These are phyloP conservation scores for Chaetoceros muelleri DNA, from an alignment of 108 stramenopile genomes.

Conservation along the genomic window DNA sequence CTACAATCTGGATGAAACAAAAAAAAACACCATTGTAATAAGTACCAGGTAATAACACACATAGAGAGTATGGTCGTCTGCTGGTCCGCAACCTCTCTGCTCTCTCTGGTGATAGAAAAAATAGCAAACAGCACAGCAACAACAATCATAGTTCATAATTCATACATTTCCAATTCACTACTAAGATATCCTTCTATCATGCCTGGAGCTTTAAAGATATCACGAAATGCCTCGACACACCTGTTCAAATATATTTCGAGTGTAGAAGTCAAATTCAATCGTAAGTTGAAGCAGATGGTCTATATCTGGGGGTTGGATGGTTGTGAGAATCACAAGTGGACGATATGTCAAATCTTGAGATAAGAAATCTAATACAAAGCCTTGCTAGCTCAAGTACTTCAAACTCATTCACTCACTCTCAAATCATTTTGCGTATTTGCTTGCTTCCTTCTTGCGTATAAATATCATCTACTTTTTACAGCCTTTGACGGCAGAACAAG, in stretches of 20 bases:
- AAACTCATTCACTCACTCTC: neutral
- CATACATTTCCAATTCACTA: too few relatives aligned
- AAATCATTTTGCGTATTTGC: neutral
- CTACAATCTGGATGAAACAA: too few relatives aligned
- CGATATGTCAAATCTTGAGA: slow-evolving; percentile 46
- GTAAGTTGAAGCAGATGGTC: slow-evolving; percentile 64
- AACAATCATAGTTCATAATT: too few relatives aligned
- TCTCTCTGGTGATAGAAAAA: too few relatives aligned
- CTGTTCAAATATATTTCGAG: slow-evolving; percentile 58
- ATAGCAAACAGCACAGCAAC: too few relatives aligned
- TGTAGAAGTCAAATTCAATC: slow-evolving; percentile 63
- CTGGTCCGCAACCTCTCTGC: too few relatives aligned
- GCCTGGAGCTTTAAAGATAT: too few relatives aligned
- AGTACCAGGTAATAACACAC: too few relatives aligned
- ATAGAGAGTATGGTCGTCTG: too few relatives aligned
- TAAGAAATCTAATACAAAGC: slow-evolving; percentile 26
- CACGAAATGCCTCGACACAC: slow-evolving; percentile 22
- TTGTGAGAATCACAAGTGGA: slow-evolving; percentile 35
- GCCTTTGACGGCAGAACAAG: slow-evolving; percentile 61
- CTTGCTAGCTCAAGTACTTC: neutral
- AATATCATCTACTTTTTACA: slow-evolving; percentile 5
- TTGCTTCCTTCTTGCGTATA: neutral
- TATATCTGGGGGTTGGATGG: slow-evolving; percentile 54
- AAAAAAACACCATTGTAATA: too few relatives aligned
- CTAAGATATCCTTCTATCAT: too few relatives aligned